Evolutionary conservation across 164 flowering plant species (phyloP), one percentile per base, ranked within the genome.

Genomic region (Aristolochia californica): DNA sequence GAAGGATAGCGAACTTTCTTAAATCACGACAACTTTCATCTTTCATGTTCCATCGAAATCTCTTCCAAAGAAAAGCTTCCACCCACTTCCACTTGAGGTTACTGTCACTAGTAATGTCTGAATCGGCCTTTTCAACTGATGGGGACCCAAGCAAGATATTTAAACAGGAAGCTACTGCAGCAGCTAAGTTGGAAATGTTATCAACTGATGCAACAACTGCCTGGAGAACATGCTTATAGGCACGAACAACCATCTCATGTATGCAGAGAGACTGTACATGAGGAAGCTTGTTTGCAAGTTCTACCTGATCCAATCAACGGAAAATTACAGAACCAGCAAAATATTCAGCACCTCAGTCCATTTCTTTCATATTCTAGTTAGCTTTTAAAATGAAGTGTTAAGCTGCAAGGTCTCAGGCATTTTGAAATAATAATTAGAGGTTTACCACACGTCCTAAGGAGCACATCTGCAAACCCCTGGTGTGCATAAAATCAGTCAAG

Each of bases 401-500:
- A 34, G 10, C 10, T 3, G 10, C 40, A 34, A 7, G 40, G n/a
- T 34, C 10, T 34, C 10, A 28, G n/a, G 40, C 40, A 7, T 34
- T 28, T 34, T 34, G 40, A 34, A 34, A 5, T 34, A 34, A 34
- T 34, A 5, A 7, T 56, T 12, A 15, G 48, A 53, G 16, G 66
- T 57, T 78, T 83, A 88, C 96, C 89, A 91, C 96, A 40, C 70
- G 88, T 21, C 96, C 98, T 71, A 91, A 74, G 27, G 95, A 91
- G 59, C 77, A 71, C 88, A 91, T 88, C 57, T 71, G 79, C 75
- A 91, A 74, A 43, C 98, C 98, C 71, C 96, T 81, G 38, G 96
- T 88, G 53, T 91, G 98, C 98, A 91, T 88, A 63, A 91, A 91
- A 72, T 91, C 98, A 40, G 98, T 91, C 69, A 88, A 70, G 45